Evolutionary conservation across 2,329 filamentous ascomycete genomes (phyloP), one percentile per base, ranked within the genome.

Genomic region (Alternaria hordeiaustralica): DNA sequence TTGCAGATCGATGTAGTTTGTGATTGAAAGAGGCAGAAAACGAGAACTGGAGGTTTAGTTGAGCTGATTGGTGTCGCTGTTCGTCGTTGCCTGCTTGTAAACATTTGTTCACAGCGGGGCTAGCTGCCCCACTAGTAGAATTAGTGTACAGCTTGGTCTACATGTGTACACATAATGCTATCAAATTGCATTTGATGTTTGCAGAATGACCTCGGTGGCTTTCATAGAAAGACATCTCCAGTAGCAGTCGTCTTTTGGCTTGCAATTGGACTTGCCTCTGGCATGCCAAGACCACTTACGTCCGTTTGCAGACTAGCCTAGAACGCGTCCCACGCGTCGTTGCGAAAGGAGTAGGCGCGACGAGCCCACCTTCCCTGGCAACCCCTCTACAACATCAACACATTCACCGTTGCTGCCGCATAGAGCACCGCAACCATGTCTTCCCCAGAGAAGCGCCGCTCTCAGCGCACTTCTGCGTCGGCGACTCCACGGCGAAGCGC

Each of bases 361-460:
- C 65, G 60, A 65, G 61, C 63, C 70, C 63, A 57, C 66, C 60
- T 51, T 65, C 67, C 61, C 50, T 55, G 41, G 54, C 60, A 59
- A 66, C 49, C 63, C 62, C 58, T 66, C 63, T 55, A 45, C 55
- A 41, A 54, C 60, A 60, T 46, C 61, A 50, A 53, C 47, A 50
- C 57, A 55, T 58, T 54, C 51, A 58, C 59, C 33, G 30, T 53
- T 43, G 30, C 33, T 33, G 21, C 60, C 43, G 57, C 47, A 60
- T 61, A 69, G 47, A 60, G 59, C 55, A 25, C 43, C 54, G 43
- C 59, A 56, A 58, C 64, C 60, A 90, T 90, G 88, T 91, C 89
- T 74, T 90, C 89, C 23, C 88, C 88, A 43, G 80, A 84, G 64
- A 83, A 84, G 71, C 84, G 86, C 72, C 85, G 88, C 71, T 84